Base-by-base conservation (phyloP, 306 rosid species). In the Rubus parviflorus region DNA sequence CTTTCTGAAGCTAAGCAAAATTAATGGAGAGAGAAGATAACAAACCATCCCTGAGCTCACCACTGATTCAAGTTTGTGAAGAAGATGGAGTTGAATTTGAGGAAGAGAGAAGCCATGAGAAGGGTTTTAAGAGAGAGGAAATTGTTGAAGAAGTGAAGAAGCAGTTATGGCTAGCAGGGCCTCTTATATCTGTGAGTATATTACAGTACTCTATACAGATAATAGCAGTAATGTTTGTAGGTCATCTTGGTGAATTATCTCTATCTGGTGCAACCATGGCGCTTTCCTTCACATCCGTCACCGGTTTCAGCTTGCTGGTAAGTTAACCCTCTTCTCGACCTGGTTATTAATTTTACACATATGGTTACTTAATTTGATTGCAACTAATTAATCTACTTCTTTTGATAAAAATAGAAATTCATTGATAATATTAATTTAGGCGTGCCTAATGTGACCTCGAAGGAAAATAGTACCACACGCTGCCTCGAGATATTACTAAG, bases 111-210 rank as follows among this genome's bases (percentile, higher is more conserved):
- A 77, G 43, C 48, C 37, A 66, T 40, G 47, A 54, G 3, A 78
- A 46, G 51, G 60, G 62, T 30, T 38, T 68, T 38, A 77, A 72
- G 73, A 75, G 63, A 56, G 58, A 15, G 6, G 68, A 77, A 22
- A 13, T 86, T 47, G 19, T 73, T 51, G 89, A 87, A 75, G 97
- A 92, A 83, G 73, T 85, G 20, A 89, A 74, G 83, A 90, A 82
- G 90, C 97, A 92, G 83, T 20, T 90, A 82, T 90, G 96, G 93
- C 89, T 92, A n/a, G 92, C 97, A 63, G 96, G 96, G 45, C 94
- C 97, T 30, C 63, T 89, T 40, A 60, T 89, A 17, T 70, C 80
- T 22, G 96, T 85, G 58, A 81, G 78, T 70, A 22, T 92, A 1
- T 75, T 90, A 23, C 90, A 85, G 58, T 86, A 65, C 47, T 81